Evolutionary conservation across 2,329 filamentous ascomycete species (phyloP).

Genomic region (Penicillium sp.): DNA sequence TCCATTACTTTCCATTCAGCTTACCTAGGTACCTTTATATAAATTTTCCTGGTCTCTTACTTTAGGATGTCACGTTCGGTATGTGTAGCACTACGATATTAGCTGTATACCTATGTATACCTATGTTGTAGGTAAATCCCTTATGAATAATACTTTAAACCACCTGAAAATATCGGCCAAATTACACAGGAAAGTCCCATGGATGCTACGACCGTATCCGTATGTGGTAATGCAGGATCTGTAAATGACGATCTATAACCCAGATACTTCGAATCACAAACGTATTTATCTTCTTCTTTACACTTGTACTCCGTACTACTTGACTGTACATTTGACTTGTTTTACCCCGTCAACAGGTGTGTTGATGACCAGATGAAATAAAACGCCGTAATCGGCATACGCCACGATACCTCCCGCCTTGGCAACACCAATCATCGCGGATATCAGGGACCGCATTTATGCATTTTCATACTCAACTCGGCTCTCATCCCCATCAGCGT

Average conservation of each 20-base stretch:
- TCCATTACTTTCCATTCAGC: background rate
- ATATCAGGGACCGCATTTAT: constrained; percentile 5
- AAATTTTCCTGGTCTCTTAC: too few species aligned
- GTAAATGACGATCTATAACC: background rate
- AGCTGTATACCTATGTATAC: too few species aligned
- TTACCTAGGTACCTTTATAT: background rate
- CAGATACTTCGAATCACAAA: background rate
- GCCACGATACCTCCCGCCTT: constrained; percentile 8
- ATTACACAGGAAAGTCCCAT: background rate
- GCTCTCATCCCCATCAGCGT: background rate
- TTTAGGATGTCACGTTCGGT: too few species aligned
- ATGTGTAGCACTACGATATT: background rate
- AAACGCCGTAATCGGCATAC: background rate
- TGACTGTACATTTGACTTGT: background rate
- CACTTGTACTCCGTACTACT: too few species aligned
- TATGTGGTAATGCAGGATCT: background rate
- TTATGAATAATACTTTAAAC: too few species aligned
- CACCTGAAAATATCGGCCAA: background rate
- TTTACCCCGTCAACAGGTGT: too few species aligned
- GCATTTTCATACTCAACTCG: constrained; percentile 11
- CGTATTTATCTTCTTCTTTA: background rate
- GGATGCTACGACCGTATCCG: background rate
- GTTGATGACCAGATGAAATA: background rate
- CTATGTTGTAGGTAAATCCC: too few species aligned
- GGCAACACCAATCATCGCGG: constrained; percentile 7